Conservation (phyloP, 305 asterid genomes). For the Solanum hybrid region DNA sequence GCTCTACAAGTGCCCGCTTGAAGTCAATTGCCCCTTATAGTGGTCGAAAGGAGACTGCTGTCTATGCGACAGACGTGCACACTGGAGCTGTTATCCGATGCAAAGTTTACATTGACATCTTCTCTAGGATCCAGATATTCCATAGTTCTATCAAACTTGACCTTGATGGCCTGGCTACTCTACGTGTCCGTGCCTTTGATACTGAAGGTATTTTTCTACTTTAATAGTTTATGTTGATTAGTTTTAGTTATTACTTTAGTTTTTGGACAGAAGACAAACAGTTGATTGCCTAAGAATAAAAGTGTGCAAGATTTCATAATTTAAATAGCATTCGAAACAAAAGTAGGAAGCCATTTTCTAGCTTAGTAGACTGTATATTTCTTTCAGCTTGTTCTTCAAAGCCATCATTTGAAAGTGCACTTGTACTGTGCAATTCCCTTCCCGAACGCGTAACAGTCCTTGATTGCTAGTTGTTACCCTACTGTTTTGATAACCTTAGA, state of each 20-base stretch:
- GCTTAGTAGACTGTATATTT: background rate
- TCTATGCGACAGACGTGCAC: slow-evolving; percentile 72
- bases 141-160: slow-evolving; percentile 85
- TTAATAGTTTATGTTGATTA: background rate
- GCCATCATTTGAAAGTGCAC: background rate
- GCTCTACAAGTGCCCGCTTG: slow-evolving; percentile 81
- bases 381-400: background rate
- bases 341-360: background rate
- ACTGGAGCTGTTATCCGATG: slow-evolving; percentile 84
- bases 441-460: background rate
- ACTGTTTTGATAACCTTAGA: background rate
- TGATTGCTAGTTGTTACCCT: background rate
- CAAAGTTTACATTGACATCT: slow-evolving; percentile 69
- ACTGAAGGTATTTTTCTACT: slow-evolving; percentile 42
- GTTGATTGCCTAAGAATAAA: background rate
- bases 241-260: background rate
- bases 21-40: slow-evolving; percentile 72
- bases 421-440: background rate
- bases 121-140: slow-evolving; percentile 77
- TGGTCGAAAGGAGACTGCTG: slow-evolving; percentile 89
- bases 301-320: background rate
- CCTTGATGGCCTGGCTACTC: slow-evolving; percentile 85
- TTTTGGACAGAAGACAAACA: background rate
- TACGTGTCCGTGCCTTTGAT: slow-evolving; percentile 82
- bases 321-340: background rate